Conservation (phyloP, 169 alveolate genomes). For the Toxoplasma gondii region DNA sequence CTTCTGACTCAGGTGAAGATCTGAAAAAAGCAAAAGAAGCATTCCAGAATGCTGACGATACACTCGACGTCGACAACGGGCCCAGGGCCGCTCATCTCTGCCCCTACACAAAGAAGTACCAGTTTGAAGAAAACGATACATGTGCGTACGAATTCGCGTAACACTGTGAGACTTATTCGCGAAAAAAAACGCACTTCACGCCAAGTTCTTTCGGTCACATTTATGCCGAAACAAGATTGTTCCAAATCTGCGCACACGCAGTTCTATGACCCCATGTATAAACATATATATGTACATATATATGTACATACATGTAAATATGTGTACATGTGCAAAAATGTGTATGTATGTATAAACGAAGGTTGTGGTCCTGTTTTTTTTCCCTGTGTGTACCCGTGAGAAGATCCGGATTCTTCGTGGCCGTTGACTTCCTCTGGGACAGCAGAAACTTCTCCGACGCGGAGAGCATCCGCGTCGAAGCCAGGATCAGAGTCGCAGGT, state of each 20-base stretch:
- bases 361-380: background rate
- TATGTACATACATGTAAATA: background rate
- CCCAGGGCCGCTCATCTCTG: too few relatives aligned
- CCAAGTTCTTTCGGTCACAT: too few relatives aligned
- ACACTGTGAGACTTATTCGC: too few relatives aligned
- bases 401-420: background rate
- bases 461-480: conserved; percentile 5
- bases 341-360: background rate
- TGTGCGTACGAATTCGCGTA: too few relatives aligned
- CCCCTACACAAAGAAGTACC: too few relatives aligned
- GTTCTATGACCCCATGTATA: background rate
- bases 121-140: too few relatives aligned
- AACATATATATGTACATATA: background rate
- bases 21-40: background rate
- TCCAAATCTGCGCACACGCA: too few relatives aligned
- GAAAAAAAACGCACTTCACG: too few relatives aligned
- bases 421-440: conserved; percentile 19
- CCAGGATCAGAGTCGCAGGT: background rate
- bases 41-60: too few relatives aligned
- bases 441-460: conserved; percentile 10
- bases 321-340: background rate
- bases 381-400: background rate
- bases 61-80: too few relatives aligned
- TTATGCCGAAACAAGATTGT: too few relatives aligned
- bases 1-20: background rate